Base-by-base conservation (phyloP, 2,329 filamentous ascomycete genomes). In the Fusarium pilosicola region DNA sequence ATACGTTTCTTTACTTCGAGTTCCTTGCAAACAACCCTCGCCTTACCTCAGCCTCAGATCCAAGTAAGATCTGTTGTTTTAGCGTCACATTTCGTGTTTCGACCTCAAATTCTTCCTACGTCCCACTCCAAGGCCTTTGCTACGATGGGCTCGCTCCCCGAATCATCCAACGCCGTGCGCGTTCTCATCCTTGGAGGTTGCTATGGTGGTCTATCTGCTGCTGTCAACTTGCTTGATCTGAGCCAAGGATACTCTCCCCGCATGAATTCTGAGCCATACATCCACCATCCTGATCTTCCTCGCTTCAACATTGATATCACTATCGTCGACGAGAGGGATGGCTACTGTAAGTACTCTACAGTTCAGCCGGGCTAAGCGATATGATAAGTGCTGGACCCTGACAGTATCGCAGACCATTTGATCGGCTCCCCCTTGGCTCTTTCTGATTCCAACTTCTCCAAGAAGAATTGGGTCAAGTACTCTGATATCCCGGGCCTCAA, bases 321-420 rank as follows among this genome's bases (percentile, higher is more conserved):
- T 28, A 87, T 95, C 28, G 90, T 94, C 30, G 93, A 95, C 76
- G 92, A 95, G 81, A 86, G 92, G n/a, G 93, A 95, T 84, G 93
- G 93, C n/a, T 95, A 90, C 80, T 95, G 93, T 95, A 85, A 76
- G 91, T 82, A 13, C 73, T 12, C 24, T 11, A 10, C 17, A 18
- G 36, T 26, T 46, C 49, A 38, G 30, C n/a, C 32, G 6, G 15
- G 7, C 30, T 14, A 28, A 26, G 14, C 18, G 20, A 30, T 17
- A n/a, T 22, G 51, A 45, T 26, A 32, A 49, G 20, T 7, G 4
- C 30, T 17, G 26, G 36, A 54, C 15, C 24, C 74, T 76, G 14
- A 77, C 45, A 24, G 28, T 36, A 20, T 26, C 49, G 24, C 67
- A 94, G 93, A 90, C 81, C 93, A 96, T 80, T 81, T 93, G 32